Evolutionary conservation across 345 rosid genomes (phyloP), one percentile per base, ranked within the genome.

Genomic region (Viola odorata): DNA sequence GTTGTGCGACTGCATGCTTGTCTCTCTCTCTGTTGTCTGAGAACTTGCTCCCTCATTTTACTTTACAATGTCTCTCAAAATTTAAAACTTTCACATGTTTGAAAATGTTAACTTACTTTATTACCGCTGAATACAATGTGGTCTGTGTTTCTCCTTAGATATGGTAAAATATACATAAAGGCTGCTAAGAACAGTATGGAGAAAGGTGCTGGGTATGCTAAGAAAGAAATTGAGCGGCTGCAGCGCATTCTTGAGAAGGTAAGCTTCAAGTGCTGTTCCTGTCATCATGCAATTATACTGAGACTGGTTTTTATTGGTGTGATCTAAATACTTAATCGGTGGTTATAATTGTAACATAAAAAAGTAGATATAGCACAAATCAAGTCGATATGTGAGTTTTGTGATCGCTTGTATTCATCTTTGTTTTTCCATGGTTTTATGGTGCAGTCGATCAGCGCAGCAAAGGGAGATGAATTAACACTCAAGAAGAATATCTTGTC

Each of bases 201-300:
- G 37, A 95, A 88, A 76, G 99, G 99, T 67, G 71, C 83, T 55
- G 91, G 74, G 6, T 88, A 84, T 69, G 85, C 82, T 51, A 83
- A 69, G 78, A 95, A 95, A 58, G 99, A 95, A 80, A 73, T 66
- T 0, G 85, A 85, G 69, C 72, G 97, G 70, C 83, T 95, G 62
- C 83, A 81, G 41, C 97, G 99, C 7, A 78, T 95, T 45, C 92
- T 91, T 60, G 80, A 87, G 7, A 88, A 91, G 91, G 97, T 91
- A 67, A 69, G 14, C 4, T 48, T 47, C 38, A 39, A 32, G 5
- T 37, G n/a, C 49, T 15, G 4, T 40, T 48, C n/a, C n/a, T 65
- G 36, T 53, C 13, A 23, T 23, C 32, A 23, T 23, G 2, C 32
- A 23, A 2, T 23, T 23, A 1, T 23, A 0, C 32, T 23, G 32